Conservation (phyloP, 805 yeast genomes). For the Tetrapisispora iriomotensis region DNA sequence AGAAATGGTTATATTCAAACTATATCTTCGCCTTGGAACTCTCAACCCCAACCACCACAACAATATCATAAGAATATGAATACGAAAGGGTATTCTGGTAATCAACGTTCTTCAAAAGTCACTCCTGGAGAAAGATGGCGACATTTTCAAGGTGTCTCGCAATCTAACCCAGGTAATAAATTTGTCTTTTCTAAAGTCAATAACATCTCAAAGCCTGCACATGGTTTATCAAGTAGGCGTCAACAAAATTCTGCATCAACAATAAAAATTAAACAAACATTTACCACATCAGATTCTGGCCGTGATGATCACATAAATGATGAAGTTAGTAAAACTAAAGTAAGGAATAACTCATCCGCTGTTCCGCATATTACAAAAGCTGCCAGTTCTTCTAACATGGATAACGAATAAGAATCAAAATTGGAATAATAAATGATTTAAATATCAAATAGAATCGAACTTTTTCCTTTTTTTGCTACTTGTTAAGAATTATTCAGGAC, state of each 20-base stretch:
- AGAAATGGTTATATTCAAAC: neutral
- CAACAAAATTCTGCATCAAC: too few relatives aligned
- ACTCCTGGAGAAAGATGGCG: conserved; percentile 4
- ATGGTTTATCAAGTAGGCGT: too few relatives aligned
- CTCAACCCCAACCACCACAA: too few relatives aligned
- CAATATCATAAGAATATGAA: conserved; percentile 9
- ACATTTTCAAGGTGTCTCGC: neutral
- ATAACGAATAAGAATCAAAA: too few relatives aligned
- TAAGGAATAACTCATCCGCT: neutral
- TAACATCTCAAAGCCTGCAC: neutral
- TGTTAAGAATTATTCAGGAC: too few relatives aligned
- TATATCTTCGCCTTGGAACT: neutral
- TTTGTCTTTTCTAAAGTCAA: neutral
- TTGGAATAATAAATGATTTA: too few relatives aligned
- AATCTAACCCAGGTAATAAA: neutral
- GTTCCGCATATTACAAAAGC: neutral
- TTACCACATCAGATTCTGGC: neutral
- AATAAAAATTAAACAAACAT: neutral
- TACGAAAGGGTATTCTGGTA: conserved; percentile 8
- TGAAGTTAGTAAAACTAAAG: neutral
- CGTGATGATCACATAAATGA: neutral
- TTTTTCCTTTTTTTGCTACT: too few relatives aligned
- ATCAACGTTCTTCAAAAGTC: neutral
- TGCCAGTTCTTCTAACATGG: too few relatives aligned
- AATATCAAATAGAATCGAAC: too few relatives aligned